These are phyloP conservation scores for Eimeria acervulina DNA, from an alignment of 169 alveolate genomes.

Conservation along the genomic window DNA sequence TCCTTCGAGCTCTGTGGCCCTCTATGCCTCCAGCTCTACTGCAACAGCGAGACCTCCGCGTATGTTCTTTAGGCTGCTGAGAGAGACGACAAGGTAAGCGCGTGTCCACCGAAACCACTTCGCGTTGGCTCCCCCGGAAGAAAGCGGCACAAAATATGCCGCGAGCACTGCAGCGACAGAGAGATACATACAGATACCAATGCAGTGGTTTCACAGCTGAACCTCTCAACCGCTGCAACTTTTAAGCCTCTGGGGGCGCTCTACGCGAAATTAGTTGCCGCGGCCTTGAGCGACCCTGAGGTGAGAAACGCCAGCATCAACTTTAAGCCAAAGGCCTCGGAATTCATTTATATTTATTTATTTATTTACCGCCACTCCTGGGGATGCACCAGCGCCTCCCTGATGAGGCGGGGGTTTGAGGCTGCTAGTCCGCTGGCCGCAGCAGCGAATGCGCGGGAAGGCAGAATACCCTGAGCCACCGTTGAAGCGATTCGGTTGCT, in stretches of 20 bases:
- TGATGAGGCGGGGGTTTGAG: conserved; percentile 34
- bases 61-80: conserved; percentile 63
- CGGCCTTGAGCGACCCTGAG: background rate
- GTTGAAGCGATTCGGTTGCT: conserved; percentile 50
- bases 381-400: conserved; percentile 43
- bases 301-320: background rate
- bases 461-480: conserved; percentile 34
- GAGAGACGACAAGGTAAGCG: conserved; percentile 61
- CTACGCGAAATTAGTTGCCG: background rate
- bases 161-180: conserved; percentile 39
- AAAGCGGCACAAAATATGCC: conserved; percentile 48
- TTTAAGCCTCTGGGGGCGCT: background rate
- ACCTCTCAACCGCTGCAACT: background rate
- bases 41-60: conserved; percentile 45
- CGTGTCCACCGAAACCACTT: conserved; percentile 62
- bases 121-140: conserved; percentile 55
- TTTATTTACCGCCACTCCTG: conserved; percentile 37
- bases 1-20: conserved; percentile 12
- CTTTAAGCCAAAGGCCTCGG: background rate
- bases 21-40: background rate
- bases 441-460: conserved; percentile 55
- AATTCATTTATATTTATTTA: too few relatives aligned
- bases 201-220: background rate
- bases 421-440: conserved; percentile 67
- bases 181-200: background rate